Conservation (phyloP, 768 basidiomycete genomes). For the Termitomyces sp. region DNA sequence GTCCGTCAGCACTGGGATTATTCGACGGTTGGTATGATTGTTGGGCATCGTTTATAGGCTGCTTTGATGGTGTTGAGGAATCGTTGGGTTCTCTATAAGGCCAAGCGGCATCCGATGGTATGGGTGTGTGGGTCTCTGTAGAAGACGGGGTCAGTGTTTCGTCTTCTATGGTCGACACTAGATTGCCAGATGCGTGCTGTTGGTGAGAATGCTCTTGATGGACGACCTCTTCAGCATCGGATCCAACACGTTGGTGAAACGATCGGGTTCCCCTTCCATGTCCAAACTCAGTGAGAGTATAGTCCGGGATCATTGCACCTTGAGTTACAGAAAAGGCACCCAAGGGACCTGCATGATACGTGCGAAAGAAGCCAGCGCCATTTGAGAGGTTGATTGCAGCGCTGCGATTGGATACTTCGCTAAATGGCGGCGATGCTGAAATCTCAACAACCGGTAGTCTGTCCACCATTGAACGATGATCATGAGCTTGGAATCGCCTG, state of each 20-base stretch:
- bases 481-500: constrained; percentile 27
- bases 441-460: constrained; percentile 59
- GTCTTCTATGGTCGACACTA: background rate
- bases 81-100: constrained; percentile 38
- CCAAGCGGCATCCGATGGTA: constrained; percentile 22
- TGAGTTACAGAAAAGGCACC: constrained; percentile 29
- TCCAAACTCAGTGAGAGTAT: constrained; percentile 72
- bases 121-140: background rate
- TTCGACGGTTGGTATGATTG: constrained; percentile 24
- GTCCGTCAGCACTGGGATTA: constrained; percentile 29
- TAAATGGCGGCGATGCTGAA: constrained; percentile 52
- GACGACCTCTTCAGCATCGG: constrained; percentile 2
- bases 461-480: constrained; percentile 31
- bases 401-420: constrained; percentile 55
- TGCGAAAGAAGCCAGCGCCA: constrained; percentile 54
- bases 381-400: constrained; percentile 46
- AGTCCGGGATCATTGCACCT: constrained; percentile 65
- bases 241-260: constrained; percentile 1
- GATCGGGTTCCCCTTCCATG: constrained; percentile 50
- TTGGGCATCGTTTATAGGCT: constrained; percentile 31
- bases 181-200: background rate
- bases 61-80: constrained; percentile 21
- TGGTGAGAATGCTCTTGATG: constrained; percentile 6
- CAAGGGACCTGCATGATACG: constrained; percentile 38
- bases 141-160: background rate